Evolutionary conservation across 2,329 filamentous ascomycete genomes (phyloP).

Genomic region (Aspergillus chevalieri): DNA sequence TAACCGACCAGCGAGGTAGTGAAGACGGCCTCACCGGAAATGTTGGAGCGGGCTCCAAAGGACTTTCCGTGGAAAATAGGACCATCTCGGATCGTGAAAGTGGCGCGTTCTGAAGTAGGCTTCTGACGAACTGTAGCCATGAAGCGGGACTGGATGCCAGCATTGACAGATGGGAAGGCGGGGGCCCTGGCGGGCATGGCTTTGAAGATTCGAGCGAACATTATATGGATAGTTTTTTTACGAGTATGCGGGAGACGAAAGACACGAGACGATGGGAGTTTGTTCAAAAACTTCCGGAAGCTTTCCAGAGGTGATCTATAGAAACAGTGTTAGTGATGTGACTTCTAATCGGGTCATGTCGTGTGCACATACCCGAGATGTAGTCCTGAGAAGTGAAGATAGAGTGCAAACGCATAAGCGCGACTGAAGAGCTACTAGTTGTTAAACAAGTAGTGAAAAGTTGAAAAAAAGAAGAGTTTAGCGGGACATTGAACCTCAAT

Average conservation of each 20-base stretch:
- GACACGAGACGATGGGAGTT: constrained; percentile 10
- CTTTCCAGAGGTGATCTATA: constrained; percentile 62
- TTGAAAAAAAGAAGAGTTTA: constrained; percentile 15
- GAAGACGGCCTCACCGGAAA: constrained; percentile 97
- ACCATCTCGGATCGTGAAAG: constrained; percentile 92
- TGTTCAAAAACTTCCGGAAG: constrained; percentile 52
- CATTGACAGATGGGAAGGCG: constrained; percentile 37
- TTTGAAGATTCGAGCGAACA: constrained; percentile 53
- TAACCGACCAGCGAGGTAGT: constrained; percentile 97
- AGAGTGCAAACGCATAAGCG: constrained; percentile 80
- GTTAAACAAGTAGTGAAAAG: constrained; percentile 11
- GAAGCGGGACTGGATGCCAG: constrained; percentile 37
- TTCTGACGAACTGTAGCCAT: constrained; percentile 65
- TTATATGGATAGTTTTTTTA: constrained; percentile 32
- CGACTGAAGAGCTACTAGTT: constrained; percentile 43
- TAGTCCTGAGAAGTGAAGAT: constrained; percentile 80
- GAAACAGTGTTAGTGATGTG: constrained; percentile 12
- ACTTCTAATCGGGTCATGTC: constrained; percentile 1
- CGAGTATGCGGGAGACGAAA: constrained; percentile 5
- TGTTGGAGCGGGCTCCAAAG: constrained; percentile 92
- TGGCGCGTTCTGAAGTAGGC: constrained; percentile 70
- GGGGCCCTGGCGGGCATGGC: constrained; percentile 44
- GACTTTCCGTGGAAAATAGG: constrained; percentile 94
- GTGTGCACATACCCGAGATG: constrained; percentile 50
- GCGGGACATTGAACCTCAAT: constrained; percentile 19